Evolutionary conservation across 176 grass and related monocot genomes (phyloP).

Genomic region (Lolium rigidum): DNA sequence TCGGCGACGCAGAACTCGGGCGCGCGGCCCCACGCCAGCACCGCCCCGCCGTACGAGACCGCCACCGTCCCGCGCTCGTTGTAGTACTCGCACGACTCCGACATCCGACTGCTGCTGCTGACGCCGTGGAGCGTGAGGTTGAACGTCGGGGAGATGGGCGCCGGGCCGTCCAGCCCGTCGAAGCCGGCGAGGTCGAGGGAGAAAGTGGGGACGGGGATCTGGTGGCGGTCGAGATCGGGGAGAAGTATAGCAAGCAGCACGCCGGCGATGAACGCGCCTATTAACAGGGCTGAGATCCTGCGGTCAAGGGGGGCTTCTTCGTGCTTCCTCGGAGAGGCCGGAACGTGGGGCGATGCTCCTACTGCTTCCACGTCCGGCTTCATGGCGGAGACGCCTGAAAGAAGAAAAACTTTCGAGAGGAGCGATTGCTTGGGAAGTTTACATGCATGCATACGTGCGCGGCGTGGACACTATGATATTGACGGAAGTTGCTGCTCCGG

Average conservation of each 20-base stretch:
- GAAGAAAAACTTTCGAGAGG: background rate
- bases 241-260: background rate
- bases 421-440: too few relatives aligned
- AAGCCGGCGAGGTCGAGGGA: constrained; percentile 4
- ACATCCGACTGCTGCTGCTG: background rate
- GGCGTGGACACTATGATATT: too few relatives aligned
- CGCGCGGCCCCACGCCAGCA: constrained; percentile 37
- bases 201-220: background rate
- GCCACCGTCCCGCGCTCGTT: constrained; percentile 11
- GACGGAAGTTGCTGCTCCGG: too few relatives aligned
- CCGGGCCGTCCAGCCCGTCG: constrained; percentile 18
- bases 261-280: background rate
- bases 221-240: background rate
- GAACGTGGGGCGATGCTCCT: background rate
- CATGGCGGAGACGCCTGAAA: background rate
- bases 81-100: background rate
- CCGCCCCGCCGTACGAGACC: constrained; percentile 30
- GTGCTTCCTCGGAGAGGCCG: background rate
- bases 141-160: background rate
- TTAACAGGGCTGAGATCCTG: background rate
- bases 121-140: constrained; percentile 19
- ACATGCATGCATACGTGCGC: too few relatives aligned
- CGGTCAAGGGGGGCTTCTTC: too few relatives aligned
- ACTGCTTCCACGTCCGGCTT: background rate
- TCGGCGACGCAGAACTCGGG: constrained; percentile 25